Evolutionary conservation across 2,329 filamentous ascomycete genomes (phyloP).

Genomic region (Graphilbum sp.): DNA sequence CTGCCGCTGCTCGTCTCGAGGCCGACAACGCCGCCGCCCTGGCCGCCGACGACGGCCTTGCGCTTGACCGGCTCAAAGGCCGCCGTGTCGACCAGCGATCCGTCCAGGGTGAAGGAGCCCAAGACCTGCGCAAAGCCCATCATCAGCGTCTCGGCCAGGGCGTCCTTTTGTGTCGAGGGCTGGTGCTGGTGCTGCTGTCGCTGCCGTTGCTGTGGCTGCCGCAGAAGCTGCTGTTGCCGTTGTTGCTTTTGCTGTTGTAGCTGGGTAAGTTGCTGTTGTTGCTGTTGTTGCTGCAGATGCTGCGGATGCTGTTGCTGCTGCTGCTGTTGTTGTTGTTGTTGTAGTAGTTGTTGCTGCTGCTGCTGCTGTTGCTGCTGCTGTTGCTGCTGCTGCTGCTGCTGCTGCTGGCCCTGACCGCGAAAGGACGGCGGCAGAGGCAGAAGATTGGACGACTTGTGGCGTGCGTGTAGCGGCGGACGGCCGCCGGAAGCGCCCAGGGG

Average conservation of each 20-base stretch:
- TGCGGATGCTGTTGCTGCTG: too few relatives aligned
- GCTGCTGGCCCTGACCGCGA: not conserved
- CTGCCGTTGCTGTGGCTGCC: conserved; percentile 18
- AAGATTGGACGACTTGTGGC: conserved; percentile 17
- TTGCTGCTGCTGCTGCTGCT: conserved; percentile 19
- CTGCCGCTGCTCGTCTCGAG: conserved; percentile 37
- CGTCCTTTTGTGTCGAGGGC: not conserved
- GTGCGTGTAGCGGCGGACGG: conserved; percentile 14
- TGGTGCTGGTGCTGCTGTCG: conserved; percentile 14
- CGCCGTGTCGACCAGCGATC: conserved; percentile 73
- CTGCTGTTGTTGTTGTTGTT: too few relatives aligned
- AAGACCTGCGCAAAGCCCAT: conserved; percentile 96
- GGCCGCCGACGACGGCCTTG: conserved; percentile 76
- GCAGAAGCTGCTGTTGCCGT: too few relatives aligned
- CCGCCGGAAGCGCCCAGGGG: too few relatives aligned
- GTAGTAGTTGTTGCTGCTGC: too few relatives aligned
- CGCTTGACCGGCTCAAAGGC: conserved; percentile 94
- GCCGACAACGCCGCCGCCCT: conserved; percentile 74
- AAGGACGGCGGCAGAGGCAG: conserved; percentile 3
- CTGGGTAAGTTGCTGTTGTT: too few relatives aligned
- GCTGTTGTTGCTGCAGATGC: too few relatives aligned
- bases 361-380: conserved; percentile 2
- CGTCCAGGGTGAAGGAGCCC: conserved; percentile 82
- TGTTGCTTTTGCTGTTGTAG: too few relatives aligned
- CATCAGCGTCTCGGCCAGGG: conserved; percentile 64